A percentile compares a stretch with the other conserved stretches of the same genome.
Conservation (phyloP, 768 basidiomycete genomes). For the Fomitopsis pulvina region DNA sequence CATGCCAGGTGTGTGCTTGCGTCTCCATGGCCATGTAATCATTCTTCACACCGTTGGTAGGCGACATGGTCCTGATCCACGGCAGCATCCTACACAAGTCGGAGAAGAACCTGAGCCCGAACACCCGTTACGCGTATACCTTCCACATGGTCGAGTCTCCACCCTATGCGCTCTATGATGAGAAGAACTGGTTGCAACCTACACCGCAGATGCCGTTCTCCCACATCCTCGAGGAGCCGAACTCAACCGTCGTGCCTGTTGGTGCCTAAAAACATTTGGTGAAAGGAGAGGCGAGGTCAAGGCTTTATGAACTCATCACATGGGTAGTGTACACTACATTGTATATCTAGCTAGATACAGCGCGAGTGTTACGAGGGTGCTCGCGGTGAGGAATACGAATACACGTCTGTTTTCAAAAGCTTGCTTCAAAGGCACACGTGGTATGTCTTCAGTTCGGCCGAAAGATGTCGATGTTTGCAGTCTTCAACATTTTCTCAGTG, state of each 20-base stretch:
- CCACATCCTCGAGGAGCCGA: constrained; percentile 37
- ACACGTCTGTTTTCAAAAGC: no score
- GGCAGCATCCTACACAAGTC: constrained; percentile 91
- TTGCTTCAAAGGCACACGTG: no score
- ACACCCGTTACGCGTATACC: constrained; percentile 89
- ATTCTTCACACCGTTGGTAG: constrained; percentile 27
- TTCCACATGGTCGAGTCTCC: constrained; percentile 90
- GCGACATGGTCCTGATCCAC: constrained; percentile 91
- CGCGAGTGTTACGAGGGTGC: neutral
- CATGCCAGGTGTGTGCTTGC: constrained; percentile 48
- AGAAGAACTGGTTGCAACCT: constrained; percentile 95
- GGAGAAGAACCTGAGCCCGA: constrained; percentile 72
- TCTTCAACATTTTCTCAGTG: constrained; percentile 26
- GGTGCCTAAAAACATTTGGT: constrained; percentile 5
- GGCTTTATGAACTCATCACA: neutral
- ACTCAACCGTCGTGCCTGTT: constrained; percentile 13
- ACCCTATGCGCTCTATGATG: constrained; percentile 68
- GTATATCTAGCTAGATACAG: neutral
- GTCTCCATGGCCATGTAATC: neutral
- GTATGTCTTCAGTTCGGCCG: neutral
- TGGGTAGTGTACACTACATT: neutral
- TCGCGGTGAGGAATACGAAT: no score
- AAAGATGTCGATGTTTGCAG: constrained; percentile 19
- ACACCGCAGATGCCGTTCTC: constrained; percentile 79
- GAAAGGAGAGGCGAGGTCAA: neutral